Evolutionary conservation across 1,284 basidiomycete species (phyloP), one percentile per base, ranked within the genome.

Genomic region (Xerocomus nothofagi): DNA sequence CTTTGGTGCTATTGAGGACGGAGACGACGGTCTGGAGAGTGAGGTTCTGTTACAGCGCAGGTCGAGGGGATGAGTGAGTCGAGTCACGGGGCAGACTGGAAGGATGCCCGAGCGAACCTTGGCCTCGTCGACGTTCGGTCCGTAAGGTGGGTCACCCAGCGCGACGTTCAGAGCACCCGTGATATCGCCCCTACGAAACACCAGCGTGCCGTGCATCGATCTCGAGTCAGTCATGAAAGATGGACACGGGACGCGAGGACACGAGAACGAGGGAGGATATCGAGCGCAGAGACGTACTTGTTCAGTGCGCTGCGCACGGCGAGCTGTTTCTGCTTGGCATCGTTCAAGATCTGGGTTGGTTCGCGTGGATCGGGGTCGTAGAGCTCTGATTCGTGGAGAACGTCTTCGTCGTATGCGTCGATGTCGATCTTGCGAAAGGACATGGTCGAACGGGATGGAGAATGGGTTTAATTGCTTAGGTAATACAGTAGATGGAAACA

Each of bases 371-470:
- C 94, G 2, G 90, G 80, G 43, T 92, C 88, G 66, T 89, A 93
- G 30, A 98, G 80, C 62, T 98, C 93, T 27, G 80, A 81, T 52
- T 94, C 90, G 39, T 85, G 79, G 14, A 98, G 73, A 15, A 86
- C 81, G 62, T 98, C 96, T 69, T 98, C 95, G 65, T 98, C 96
- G 73, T 85, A 94, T 43, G 78, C 79, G 73, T 98, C 95, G 61
- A 98, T 91, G 71, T 98, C 89, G 73, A 98, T 94, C 73, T 94
- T 95, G 58, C 94, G 80, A 72, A 93, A 97, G 54, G 82, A 82
- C 88, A 91, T 91, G 40, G 60, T 70, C 12, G 41, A 21, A n/a
- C 3, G 21, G 17, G 12, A 14, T 9, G 8, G 18, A 26, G 10
- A 4, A 27, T 27, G 26, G 6, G 9, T 27, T 27, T 27, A 10